Evolutionary conservation across 139 green algal genomes (phyloP), one percentile per base, ranked within the genome.

Genomic region (Auxenochlorella pyrenoidosa): DNA sequence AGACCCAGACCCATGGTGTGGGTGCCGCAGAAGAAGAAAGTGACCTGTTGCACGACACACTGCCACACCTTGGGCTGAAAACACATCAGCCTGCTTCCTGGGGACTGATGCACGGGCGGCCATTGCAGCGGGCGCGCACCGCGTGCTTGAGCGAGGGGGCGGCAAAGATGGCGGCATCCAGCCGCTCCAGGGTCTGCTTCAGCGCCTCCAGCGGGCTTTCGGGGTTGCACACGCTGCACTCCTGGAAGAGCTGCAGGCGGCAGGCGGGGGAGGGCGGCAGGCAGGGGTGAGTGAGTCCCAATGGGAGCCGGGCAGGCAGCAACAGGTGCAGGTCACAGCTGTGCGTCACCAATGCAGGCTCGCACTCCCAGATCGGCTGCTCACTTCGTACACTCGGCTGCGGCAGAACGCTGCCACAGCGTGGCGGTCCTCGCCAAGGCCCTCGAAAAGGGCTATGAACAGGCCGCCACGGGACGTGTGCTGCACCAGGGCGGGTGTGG

Each of bases 391-490:
- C n/a, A 80, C 83, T 10, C 58, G 26, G 51, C 34, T 63, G 15
- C 70, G 70, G 47, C 83, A 87, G 36, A 75, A 87, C 51, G 68
- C 70, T 5, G 70, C 47, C 34, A 87, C 51, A 15, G 51, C 34
- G 8, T 30, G 43, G 40, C 70, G 32, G 34, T 78, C 51, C 21
- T 80, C 70, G 0, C 83, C 83, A 44, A 82, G 70, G n/a, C 83
- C 83, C 26, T 87, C 83, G 60, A 87, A 87, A 16, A 87, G 83
- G 0, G 83, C 83, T 13, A 87, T 51, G 13, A 87, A 72, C 15
- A 54, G 32, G 36, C 21, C 13, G n/a, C 66, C 32, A 0, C 30
- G 38, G 3, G 83, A 10, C 16, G 83, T 87, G 12, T 51, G 36
- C 26, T 51, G 47, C 22, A 87, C 83, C 8, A 87, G 63, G 32